Conservation (phyloP, 495 filamentous ascomycete genomes). For the Physcia stellaris region DNA sequence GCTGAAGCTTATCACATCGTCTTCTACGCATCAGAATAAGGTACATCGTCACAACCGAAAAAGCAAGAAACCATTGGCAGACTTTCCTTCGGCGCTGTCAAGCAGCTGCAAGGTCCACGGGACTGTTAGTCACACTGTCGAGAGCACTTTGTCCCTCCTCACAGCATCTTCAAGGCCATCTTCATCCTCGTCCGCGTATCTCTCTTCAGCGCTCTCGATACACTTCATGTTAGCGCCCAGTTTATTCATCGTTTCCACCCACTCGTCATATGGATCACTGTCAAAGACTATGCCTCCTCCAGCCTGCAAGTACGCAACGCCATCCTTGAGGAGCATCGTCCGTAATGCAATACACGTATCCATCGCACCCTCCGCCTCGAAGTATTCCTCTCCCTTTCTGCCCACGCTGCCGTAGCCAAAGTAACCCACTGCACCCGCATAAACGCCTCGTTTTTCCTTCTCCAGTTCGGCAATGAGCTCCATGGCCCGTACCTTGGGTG, state of each 20-base stretch:
- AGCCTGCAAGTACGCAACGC: conserved; percentile 83
- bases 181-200: conserved; percentile 43
- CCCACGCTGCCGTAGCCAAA: conserved; percentile 57
- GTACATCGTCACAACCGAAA: too few species aligned
- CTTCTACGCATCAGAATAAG: too few species aligned
- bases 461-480: conserved; percentile 92
- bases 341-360: conserved; percentile 97
- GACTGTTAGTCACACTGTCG: too few species aligned
- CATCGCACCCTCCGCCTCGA: conserved; percentile 71
- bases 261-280: conserved; percentile 87
- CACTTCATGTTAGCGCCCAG: conserved; percentile 75
- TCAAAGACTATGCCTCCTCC: conserved; percentile 98
- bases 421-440: conserved; percentile 94
- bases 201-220: conserved; percentile 70
- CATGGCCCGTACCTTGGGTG: conserved; percentile 94
- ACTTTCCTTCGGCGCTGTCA: too few species aligned
- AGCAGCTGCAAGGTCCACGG: too few species aligned
- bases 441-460: conserved; percentile 83
- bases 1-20: too few species aligned
- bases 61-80: too few species aligned
- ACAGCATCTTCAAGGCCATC: conserved; percentile 11
- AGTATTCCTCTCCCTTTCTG: conserved; percentile 20
- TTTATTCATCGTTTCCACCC: conserved; percentile 96
- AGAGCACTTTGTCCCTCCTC: neutral
- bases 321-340: conserved; percentile 91